Percentiles rank a stretch among this genome's conserved stretches.
Evolutionary conservation across 2,329 filamentous ascomycete species (phyloP).

Genomic region (Endothia cerciana): DNA sequence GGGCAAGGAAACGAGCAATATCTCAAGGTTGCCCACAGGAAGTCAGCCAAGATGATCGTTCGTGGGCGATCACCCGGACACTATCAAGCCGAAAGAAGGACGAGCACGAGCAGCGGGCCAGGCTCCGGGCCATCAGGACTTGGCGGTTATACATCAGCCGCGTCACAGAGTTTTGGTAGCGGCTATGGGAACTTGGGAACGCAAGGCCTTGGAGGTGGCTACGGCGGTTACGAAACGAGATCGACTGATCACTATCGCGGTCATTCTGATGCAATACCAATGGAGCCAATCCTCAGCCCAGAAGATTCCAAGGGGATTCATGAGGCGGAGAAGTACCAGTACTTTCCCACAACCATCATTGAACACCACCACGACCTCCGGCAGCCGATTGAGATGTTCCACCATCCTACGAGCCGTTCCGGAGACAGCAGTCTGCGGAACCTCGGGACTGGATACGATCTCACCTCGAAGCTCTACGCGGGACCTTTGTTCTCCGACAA

Average conservation of each 20-base stretch:
- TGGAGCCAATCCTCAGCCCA: conserved; percentile 55
- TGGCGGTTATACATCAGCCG: conserved; percentile 47
- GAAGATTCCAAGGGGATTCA: conserved; percentile 57
- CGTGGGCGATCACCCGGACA: conserved; percentile 81
- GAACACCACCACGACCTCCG: conserved; percentile 50
- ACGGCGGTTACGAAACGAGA: conserved; percentile 46
- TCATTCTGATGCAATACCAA: conserved; percentile 53
- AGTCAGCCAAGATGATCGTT: conserved; percentile 85
- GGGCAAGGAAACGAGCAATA: conserved; percentile 54
- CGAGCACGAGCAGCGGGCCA: conserved; percentile 70
- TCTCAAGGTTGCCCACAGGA: conserved; percentile 71
- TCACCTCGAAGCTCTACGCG: conserved; percentile 48
- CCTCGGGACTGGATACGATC: conserved; percentile 37
- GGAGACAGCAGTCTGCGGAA: conserved; percentile 40
- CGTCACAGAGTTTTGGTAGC: conserved; percentile 44
- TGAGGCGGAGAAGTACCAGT: conserved; percentile 56
- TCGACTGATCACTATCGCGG: conserved; percentile 46
- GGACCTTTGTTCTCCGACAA: conserved; percentile 45
- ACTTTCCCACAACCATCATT: conserved; percentile 57
- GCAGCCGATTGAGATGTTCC: conserved; percentile 54
- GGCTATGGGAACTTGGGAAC: conserved; percentile 44
- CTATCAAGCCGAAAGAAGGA: conserved; percentile 72
- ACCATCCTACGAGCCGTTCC: conserved; percentile 39
- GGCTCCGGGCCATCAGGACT: conserved; percentile 67
- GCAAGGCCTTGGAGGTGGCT: conserved; percentile 46